Conservation (phyloP, 1,284 basidiomycete genomes). For the Cryptococcus wingfieldii region DNA sequence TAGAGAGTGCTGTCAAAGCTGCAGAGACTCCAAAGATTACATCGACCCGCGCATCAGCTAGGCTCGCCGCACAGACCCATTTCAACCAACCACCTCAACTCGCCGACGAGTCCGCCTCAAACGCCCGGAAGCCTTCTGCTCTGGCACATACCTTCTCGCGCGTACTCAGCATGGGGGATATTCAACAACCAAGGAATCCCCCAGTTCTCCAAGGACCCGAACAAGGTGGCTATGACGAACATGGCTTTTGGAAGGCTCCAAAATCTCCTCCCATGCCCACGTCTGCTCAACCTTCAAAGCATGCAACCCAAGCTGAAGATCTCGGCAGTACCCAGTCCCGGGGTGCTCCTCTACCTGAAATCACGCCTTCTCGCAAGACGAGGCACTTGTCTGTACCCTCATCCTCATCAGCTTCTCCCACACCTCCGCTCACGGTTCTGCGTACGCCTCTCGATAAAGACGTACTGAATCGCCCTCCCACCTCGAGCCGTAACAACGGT, state of each 20-base stretch:
- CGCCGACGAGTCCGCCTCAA: too few relatives aligned
- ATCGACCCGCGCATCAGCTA: neutral
- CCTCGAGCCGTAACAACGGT: neutral
- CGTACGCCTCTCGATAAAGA: neutral
- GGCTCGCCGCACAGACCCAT: conserved; percentile 1
- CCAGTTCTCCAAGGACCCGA: neutral
- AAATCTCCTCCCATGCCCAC: neutral
- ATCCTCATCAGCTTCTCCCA: neutral
- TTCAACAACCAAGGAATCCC: neutral
- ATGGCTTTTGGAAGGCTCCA: neutral
- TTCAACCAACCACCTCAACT: neutral
- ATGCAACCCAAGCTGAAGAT: too few relatives aligned
- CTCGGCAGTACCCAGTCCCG: too few relatives aligned
- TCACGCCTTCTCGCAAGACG: neutral
- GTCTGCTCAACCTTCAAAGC: neutral
- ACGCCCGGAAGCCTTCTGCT: too few relatives aligned
- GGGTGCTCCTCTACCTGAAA: neutral
- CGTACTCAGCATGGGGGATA: neutral
- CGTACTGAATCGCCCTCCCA: neutral
- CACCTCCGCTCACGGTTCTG: conserved; percentile 1
- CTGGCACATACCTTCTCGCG: neutral
- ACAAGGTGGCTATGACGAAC: neutral
- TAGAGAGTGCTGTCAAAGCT: too few relatives aligned
- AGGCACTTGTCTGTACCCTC: conserved; percentile 1
- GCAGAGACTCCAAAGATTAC: too few relatives aligned